Conservation (phyloP, 371 early-diverging fungal species). For the Lichtheimia hyalospora region DNA sequence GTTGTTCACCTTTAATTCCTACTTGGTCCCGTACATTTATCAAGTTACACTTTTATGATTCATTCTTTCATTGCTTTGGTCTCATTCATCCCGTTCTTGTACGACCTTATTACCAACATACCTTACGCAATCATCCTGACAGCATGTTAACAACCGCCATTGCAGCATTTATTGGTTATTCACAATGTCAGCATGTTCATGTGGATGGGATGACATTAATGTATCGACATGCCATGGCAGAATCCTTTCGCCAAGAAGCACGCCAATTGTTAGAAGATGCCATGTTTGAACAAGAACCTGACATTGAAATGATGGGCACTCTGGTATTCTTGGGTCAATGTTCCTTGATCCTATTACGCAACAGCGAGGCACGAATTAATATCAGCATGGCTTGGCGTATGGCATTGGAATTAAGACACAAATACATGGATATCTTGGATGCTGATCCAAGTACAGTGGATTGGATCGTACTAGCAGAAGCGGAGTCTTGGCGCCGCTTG, state of each 20-base stretch:
- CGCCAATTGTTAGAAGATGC: conserved; percentile 24
- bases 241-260: conserved; percentile 28
- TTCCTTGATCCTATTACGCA: conserved; percentile 23
- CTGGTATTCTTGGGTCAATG: conserved; percentile 25
- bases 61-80: conserved; percentile 30
- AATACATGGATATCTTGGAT: conserved; percentile 14
- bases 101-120: conserved; percentile 21
- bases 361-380: conserved; percentile 33
- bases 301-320: conserved; percentile 21
- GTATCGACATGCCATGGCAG: conserved; percentile 23
- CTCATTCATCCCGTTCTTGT: conserved; percentile 22
- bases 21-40: background rate
- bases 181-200: conserved; percentile 31
- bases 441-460: conserved; percentile 6
- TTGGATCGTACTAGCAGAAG: conserved; percentile 12
- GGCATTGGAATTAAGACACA: conserved; percentile 26
- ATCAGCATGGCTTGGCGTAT: conserved; percentile 40
- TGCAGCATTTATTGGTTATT: conserved; percentile 25
- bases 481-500: conserved; percentile 43
- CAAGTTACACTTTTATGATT: conserved; percentile 15
- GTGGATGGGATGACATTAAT: conserved; percentile 5
- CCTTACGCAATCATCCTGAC: conserved; percentile 19
- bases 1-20: too few species aligned
- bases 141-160: conserved; percentile 30
- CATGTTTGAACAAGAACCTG: conserved; percentile 36